Percentiles rank a stretch among this genome's conserved stretches.
phyloP scores from a whole-genome alignment of 2,329 filamentous ascomycete species.

The Ascosphaera apis region DNA sequence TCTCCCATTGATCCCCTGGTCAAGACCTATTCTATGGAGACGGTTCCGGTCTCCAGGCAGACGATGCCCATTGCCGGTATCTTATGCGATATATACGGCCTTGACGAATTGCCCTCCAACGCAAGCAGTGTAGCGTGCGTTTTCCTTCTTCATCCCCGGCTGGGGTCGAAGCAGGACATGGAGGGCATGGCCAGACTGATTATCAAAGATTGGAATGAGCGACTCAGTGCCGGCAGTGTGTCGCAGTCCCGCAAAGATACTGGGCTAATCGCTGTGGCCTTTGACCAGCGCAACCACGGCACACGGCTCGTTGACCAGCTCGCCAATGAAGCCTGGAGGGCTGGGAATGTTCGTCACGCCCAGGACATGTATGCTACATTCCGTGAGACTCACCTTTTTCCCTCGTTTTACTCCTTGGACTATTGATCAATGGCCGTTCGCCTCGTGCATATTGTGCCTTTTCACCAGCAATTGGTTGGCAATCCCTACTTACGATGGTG shows the following conservation, averaged over 20 bases:
- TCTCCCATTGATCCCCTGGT: constrained; percentile 15
- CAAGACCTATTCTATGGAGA: constrained; percentile 7
- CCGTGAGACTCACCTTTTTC: constrained; percentile 22
- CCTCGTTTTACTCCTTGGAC: background rate
- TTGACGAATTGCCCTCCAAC: constrained; percentile 43
- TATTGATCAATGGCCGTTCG: too few relatives aligned
- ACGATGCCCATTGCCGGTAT: constrained; percentile 57
- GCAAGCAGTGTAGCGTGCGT: constrained; percentile 44
- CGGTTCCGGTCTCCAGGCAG: constrained; percentile 31
- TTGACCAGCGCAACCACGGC: constrained; percentile 90
- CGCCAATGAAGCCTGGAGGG: constrained; percentile 57
- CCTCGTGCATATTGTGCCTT: background rate
- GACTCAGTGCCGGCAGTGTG: constrained; percentile 11
- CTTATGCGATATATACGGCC: constrained; percentile 56
- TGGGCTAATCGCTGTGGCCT: constrained; percentile 58
- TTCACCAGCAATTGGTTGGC: background rate
- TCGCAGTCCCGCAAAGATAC: constrained; percentile 13
- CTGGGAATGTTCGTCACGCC: constrained; percentile 60
- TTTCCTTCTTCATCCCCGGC: constrained; percentile 76
- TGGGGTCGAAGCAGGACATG: constrained; percentile 51
- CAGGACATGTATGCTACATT: constrained; percentile 78
- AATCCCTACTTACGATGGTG: constrained; percentile 2
- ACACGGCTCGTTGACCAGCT: constrained; percentile 39
- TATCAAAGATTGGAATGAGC: constrained; percentile 43
- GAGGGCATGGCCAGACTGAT: constrained; percentile 43